Base-by-base conservation (phyloP, 2,329 filamentous ascomycete genomes). In the Amauroascus niger region DNA sequence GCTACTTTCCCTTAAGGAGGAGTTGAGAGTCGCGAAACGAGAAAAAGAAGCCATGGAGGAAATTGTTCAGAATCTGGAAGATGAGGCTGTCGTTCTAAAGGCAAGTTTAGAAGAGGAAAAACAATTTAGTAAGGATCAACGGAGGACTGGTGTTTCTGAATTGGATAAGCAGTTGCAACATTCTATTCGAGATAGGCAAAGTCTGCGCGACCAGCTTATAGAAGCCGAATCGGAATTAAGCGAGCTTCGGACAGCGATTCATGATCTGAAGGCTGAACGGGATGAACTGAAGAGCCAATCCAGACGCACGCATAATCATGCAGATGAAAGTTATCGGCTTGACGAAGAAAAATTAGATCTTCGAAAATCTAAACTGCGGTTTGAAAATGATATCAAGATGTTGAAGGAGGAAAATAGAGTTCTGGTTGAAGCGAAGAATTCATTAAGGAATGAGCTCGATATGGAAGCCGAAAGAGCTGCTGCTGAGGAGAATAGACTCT, bases 61-160 rank as follows among this genome's bases (percentile, higher is more conserved):
- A 59, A 87, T 82, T 65, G 74, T 83, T 1, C 79, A 85, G 54
- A 76, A 77, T 6, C 67, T 90, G 18, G 84, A 90, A 64, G 86
- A 89, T 59, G 86, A 89, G 64, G 76, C 88, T n/a, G 82, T 87
- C 51, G 79, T 87, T 26, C 70, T 90, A 13, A 84, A 88, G 65
- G 74, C 76, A 20, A 79, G 77, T 35, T 68, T 84, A 41, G 82
- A 86, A 48, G 79, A 84, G 56, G 83, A 85, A 64, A 77, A 78
- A 41, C 79, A 84, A 58, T 77, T 79, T 55, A 77, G 78, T 5
- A 78, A 80, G 46, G 73, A 76, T 28, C 76, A 78, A 39, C 68
- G 82, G 40, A 78, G 76, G 60, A 75, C 74, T 57, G 78, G 81
- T 53, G 71, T 83, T 13, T 73, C 74, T n/a, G 80, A 83, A 45